phyloP scores from a whole-genome alignment of 495 filamentous ascomycete genomes.

The Tuber borchii region DNA sequence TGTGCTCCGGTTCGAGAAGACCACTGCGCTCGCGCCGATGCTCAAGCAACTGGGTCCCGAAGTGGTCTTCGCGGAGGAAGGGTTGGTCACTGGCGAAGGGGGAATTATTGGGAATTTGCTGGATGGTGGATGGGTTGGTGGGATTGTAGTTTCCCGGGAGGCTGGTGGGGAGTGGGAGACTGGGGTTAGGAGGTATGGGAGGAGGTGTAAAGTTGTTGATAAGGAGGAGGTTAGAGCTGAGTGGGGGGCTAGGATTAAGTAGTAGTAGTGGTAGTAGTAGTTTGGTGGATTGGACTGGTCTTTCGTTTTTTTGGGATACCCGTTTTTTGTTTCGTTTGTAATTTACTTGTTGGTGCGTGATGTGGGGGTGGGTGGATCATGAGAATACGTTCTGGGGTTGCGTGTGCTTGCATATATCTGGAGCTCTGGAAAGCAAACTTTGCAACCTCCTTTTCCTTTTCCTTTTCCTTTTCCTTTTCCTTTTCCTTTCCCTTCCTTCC shows the following conservation, averaged over 20 bases:
- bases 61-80: conserved; percentile 34
- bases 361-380: not conserved
- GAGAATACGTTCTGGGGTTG: not conserved
- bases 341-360: not conserved
- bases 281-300: conserved; percentile 6
- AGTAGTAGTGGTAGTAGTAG: conserved; percentile 9
- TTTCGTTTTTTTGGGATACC: conserved; percentile 6
- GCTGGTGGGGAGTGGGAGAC: conserved; percentile 25
- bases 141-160: conserved; percentile 22
- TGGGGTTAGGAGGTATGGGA: conserved; percentile 24
- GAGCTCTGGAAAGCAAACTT: not conserved
- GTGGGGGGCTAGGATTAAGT: conserved; percentile 28
- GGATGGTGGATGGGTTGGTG: conserved; percentile 32
- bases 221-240: conserved; percentile 26
- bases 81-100: conserved; percentile 26
- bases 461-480: not conserved
- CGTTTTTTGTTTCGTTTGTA: conserved; percentile 2
- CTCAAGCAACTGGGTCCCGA: conserved; percentile 34
- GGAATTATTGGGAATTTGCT: conserved; percentile 16
- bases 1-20: conserved; percentile 8
- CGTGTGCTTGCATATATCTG: not conserved
- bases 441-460: not conserved
- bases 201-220: conserved; percentile 30
- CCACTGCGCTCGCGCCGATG: conserved; percentile 23
- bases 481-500: not conserved